Evolutionary conservation across 75 land plant species (phyloP).

Genomic region (Sequoiadendron giganteum): DNA sequence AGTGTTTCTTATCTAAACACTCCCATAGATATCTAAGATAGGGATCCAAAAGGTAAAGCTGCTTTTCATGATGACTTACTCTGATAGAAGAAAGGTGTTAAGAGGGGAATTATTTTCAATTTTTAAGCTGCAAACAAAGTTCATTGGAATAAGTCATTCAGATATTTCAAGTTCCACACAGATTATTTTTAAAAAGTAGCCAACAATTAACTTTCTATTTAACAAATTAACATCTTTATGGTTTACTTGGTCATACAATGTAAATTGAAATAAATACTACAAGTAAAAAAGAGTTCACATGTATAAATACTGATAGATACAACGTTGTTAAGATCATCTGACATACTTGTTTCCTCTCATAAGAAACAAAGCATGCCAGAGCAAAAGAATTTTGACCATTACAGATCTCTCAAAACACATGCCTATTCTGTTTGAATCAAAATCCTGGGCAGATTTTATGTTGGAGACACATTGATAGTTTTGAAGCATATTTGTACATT

Average conservation of each 20-base stretch:
- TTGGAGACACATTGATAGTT: too few species aligned
- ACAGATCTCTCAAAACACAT: too few species aligned
- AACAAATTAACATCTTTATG: neutral
- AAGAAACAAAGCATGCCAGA: neutral
- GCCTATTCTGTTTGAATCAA: too few species aligned
- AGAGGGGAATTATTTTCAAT: neutral
- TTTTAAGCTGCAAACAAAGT: neutral
- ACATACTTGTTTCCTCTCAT: neutral
- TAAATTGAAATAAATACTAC: neutral
- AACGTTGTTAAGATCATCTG: neutral
- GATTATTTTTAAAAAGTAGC: neutral
- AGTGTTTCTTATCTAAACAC: neutral
- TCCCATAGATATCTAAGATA: neutral
- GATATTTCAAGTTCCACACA: neutral
- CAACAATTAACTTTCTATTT: neutral
- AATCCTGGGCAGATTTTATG: too few species aligned
- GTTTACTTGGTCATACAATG: neutral
- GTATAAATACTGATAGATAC: neutral
- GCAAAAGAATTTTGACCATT: neutral
- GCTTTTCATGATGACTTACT: neutral
- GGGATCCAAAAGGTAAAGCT: neutral
- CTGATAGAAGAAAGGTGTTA: conserved; percentile 1
- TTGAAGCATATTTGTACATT: too few species aligned
- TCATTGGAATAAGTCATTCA: neutral
- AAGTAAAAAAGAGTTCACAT: neutral